phyloP scores from a whole-genome alignment of 2,329 filamentous ascomycete genomes.

The Colletotrichum euphorbiae region DNA sequence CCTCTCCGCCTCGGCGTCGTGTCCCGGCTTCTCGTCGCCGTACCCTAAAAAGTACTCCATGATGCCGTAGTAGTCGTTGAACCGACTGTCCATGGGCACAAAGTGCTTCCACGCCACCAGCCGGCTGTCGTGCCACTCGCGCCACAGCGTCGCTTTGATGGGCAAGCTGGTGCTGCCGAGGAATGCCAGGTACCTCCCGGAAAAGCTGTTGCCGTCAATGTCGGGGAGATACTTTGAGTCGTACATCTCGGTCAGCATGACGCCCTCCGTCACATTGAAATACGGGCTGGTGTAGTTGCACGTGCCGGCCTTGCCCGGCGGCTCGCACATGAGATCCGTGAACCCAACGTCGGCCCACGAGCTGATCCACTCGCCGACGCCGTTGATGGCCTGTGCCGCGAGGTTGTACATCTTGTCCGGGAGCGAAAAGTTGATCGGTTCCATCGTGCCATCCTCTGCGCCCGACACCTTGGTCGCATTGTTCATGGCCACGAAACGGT shows the following conservation, averaged over 20 bases:
- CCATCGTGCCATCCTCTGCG: slow-evolving; percentile 58
- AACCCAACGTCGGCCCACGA: slow-evolving; percentile 64
- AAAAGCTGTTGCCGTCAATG: slow-evolving; percentile 80
- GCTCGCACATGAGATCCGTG: slow-evolving; percentile 65
- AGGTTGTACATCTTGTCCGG: slow-evolving; percentile 61
- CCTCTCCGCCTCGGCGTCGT: slow-evolving; percentile 69
- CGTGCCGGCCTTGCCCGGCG: slow-evolving; percentile 49
- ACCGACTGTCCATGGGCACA: slow-evolving; percentile 81
- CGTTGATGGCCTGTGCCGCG: slow-evolving; percentile 55
- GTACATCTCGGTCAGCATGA: slow-evolving; percentile 66
- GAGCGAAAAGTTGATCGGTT: slow-evolving; percentile 65
- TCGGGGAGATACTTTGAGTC: slow-evolving; percentile 77
- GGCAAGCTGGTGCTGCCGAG: slow-evolving; percentile 76
- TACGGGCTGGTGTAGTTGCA: slow-evolving; percentile 64
- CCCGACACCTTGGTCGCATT: slow-evolving; percentile 70
- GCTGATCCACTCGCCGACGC: slow-evolving; percentile 62
- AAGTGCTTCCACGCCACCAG: slow-evolving; percentile 84
- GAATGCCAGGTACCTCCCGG: slow-evolving; percentile 76
- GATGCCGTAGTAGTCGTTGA: slow-evolving; percentile 77
- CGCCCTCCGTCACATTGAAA: slow-evolving; percentile 53
- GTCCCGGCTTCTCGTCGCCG: slow-evolving; percentile 51
- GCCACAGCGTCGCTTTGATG: slow-evolving; percentile 82
- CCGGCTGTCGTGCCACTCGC: slow-evolving; percentile 83
- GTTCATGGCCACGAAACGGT: slow-evolving; percentile 79
- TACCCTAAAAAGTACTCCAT: slow-evolving; percentile 81